phyloP scores from a whole-genome alignment of 441 rosid genomes.

The Cnidoscolus chayamansa region DNA sequence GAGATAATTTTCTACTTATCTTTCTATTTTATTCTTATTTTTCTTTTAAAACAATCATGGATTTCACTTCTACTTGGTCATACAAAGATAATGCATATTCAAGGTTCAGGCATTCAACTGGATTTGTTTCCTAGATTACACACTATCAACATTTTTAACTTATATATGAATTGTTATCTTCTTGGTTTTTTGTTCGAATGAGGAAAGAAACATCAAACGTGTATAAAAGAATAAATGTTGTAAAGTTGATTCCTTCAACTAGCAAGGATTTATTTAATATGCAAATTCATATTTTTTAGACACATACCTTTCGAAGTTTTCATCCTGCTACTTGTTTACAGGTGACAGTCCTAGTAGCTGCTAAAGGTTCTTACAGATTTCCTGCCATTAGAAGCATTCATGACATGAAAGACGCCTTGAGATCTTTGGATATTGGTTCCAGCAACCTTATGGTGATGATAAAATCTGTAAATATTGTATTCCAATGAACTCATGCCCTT shows the following conservation, averaged over 20 bases:
- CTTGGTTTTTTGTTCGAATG: not conserved
- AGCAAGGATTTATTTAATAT: not conserved
- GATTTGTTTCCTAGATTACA: not conserved
- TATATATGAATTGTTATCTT: not conserved
- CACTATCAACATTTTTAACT: not conserved
- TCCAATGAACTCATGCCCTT: not conserved
- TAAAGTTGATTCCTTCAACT: not conserved
- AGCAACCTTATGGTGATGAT: constrained; percentile 15
- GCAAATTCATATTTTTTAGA: not conserved
- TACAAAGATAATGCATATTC: not conserved
- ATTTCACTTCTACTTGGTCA: not conserved
- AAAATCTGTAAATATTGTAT: not conserved
- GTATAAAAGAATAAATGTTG: too few relatives aligned
- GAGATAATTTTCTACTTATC: not conserved
- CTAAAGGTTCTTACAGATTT: constrained; percentile 6
- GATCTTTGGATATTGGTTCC: constrained; percentile 14
- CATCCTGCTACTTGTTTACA: not conserved
- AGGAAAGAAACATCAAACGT: not conserved
- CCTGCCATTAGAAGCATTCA: constrained; percentile 12
- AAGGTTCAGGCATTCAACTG: not conserved
- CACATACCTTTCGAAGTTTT: not conserved
- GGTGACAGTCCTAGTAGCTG: constrained; percentile 27
- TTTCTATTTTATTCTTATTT: not conserved
- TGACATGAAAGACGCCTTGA: constrained; percentile 19
- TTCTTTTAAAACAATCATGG: not conserved